Evolutionary conservation across 768 basidiomycete genomes (phyloP).

Genomic region (Sporobolomyces phaffii): DNA sequence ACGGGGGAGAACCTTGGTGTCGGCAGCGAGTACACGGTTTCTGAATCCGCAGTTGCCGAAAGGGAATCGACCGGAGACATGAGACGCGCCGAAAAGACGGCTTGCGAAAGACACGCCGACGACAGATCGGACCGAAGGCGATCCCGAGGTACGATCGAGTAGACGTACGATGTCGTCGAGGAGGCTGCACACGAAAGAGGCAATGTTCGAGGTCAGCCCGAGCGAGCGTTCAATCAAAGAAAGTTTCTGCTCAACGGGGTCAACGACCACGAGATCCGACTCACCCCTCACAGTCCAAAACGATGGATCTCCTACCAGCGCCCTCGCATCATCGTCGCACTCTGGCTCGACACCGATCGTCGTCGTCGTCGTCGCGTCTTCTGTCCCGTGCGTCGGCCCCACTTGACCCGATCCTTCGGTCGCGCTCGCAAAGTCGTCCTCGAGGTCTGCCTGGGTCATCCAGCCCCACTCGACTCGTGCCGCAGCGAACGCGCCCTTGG

Average conservation of each 20-base stretch:
- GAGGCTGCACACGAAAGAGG: neutral
- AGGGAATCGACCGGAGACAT: neutral
- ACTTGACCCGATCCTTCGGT: neutral
- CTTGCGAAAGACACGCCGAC: conserved; percentile 17
- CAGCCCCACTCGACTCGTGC: neutral
- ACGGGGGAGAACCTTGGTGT: neutral
- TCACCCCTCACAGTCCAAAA: conserved; percentile 20
- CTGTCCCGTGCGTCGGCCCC: no score
- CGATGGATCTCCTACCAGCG: neutral
- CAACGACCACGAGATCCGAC: neutral
- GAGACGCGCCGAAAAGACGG: conserved; percentile 32
- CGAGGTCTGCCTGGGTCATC: neutral
- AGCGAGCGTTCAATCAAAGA: no score
- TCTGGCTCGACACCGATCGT: neutral
- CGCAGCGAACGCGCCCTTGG: conserved; percentile 1
- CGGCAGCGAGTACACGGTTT: conserved; percentile 11
- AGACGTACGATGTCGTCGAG: neutral
- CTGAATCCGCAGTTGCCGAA: neutral
- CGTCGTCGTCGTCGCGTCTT: neutral
- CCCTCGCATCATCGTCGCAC: neutral
- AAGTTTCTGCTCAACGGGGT: no score
- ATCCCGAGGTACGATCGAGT: neutral
- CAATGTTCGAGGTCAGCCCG: neutral
- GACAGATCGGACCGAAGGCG: neutral
- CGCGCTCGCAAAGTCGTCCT: neutral